Evolutionary conservation across 2,329 filamentous ascomycete genomes (phyloP), one percentile per base, ranked within the genome.

Genomic region (Mollisia scopiformis): DNA sequence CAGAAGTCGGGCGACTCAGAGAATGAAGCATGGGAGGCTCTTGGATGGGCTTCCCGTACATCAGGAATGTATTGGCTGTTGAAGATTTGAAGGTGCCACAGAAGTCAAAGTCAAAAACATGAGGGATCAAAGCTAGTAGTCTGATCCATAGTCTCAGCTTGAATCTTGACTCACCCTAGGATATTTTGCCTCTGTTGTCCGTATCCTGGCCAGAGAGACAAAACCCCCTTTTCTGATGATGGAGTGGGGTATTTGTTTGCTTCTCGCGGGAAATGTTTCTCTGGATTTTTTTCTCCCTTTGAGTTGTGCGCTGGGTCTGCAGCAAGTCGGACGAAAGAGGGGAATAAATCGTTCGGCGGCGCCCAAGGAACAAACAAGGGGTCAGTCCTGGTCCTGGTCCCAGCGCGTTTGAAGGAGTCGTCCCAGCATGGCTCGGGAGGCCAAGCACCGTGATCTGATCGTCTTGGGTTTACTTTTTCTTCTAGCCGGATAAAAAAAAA

Each of bases 351-450:
- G 35, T 31, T 30, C 11, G 31, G 19, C 35, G 5, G 31, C n/a
- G 27, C 43, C 25, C 30, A 16, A 51, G 47, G 30, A 59, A 59
- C 47, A 41, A n/a, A n/a, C 27, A 28, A 46, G 57, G 61, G 59
- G 55, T 16, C 23, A 51, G 51, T 53, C 56, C 60, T 52, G 57
- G 63, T 59, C 56, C 60, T 52, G 57, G 63, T 59, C 52, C 21
- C 64, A 64, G 64, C 59, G 62, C 35, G 62, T 66, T 66, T 66
- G 61, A 66, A 59, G 61, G 51, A 60, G 61, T 55, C 25, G 49
- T 46, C 49, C 50, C 47, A 50, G 57, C 61, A 60, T n/a, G 35
- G 43, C 27, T 30, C 63, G 46, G 57, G n/a, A 39, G 27, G 33
- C 30, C 43, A 21, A 50, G 19, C 55, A 41, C 53, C 23, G 53